phyloP scores from a whole-genome alignment of 2,329 filamentous ascomycete species.

The Knufia petricola region DNA sequence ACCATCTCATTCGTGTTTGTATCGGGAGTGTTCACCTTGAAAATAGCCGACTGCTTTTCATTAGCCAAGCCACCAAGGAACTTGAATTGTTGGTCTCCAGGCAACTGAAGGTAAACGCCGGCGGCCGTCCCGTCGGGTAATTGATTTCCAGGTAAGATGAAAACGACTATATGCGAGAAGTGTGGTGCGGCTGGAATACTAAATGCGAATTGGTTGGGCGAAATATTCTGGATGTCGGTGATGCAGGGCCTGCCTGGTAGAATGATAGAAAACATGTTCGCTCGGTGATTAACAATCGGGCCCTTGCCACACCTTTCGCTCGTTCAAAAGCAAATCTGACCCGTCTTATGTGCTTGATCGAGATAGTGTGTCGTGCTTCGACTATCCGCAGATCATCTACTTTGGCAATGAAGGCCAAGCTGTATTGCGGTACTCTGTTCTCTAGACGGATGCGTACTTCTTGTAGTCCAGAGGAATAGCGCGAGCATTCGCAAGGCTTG shows the following conservation, averaged over 20 bases:
- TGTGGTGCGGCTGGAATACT: slow-evolving; percentile 53
- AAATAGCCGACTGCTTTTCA: slow-evolving; percentile 85
- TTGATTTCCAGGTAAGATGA: slow-evolving; percentile 67
- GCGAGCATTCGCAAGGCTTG: too few species aligned
- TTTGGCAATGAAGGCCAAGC: too few species aligned
- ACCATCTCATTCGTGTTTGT: slow-evolving; percentile 27
- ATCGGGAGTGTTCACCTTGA: slow-evolving; percentile 53
- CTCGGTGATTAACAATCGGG: background rate
- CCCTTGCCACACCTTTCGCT: background rate
- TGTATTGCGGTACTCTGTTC: too few species aligned
- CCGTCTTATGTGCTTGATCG: too few species aligned
- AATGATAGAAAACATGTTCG: slow-evolving; percentile 51
- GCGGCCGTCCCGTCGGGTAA: slow-evolving; percentile 71
- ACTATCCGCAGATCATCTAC: too few species aligned
- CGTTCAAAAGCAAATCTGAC: too few species aligned
- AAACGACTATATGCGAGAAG: slow-evolving; percentile 72
- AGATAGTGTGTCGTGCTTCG: too few species aligned
- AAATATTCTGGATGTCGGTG: slow-evolving; percentile 43
- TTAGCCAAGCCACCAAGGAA: slow-evolving; percentile 84
- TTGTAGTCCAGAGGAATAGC: too few species aligned
- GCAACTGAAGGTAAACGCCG: slow-evolving; percentile 78
- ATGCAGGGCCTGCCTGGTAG: slow-evolving; percentile 52
- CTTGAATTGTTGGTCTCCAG: slow-evolving; percentile 55
- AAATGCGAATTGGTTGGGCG: slow-evolving; percentile 53
- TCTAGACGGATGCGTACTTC: too few species aligned